Conservation (phyloP, 2,329 filamentous ascomycete species). For the Stachybotrys chartarum region DNA sequence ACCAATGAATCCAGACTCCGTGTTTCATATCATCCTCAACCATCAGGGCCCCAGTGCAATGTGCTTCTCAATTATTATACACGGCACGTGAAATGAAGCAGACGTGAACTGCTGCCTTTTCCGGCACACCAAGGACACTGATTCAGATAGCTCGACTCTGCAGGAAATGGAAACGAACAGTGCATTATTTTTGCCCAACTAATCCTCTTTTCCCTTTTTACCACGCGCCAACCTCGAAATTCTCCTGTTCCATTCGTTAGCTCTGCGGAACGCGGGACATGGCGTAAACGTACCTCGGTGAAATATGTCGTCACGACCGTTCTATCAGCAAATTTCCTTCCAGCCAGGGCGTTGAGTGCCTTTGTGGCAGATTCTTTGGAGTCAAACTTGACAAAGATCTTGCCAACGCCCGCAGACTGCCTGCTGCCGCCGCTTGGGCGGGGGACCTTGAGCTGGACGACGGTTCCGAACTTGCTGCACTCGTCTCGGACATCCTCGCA, state of each 20-base stretch:
- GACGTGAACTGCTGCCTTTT: not conserved
- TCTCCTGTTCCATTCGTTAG: conserved; percentile 57
- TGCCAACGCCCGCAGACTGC: conserved; percentile 84
- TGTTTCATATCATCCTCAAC: conserved; percentile 4
- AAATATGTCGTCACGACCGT: conserved; percentile 97
- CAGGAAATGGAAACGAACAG: not conserved
- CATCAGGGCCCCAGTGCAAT: conserved; percentile 5
- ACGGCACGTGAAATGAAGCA: not conserved
- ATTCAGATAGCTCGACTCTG: not conserved
- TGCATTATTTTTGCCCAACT: not conserved
- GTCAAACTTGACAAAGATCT: conserved; percentile 96
- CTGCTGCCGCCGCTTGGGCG: conserved; percentile 76
- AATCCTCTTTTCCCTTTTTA: conserved; percentile 32
- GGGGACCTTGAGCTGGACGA: conserved; percentile 88
- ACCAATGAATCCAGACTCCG: conserved; percentile 6
- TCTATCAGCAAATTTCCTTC: conserved; percentile 90
- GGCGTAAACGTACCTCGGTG: conserved; percentile 59
- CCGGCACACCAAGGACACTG: not conserved
- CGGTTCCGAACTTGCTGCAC: conserved; percentile 80
- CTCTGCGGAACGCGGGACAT: not conserved
- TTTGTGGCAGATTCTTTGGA: conserved; percentile 69
- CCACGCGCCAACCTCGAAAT: conserved; percentile 89
- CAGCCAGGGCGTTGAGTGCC: conserved; percentile 82
- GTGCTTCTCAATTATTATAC: conserved; percentile 2
- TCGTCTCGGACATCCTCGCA: conserved; percentile 91